phyloP scores from a whole-genome alignment of 371 early-diverging fungal species.

The Dinochytrium kinnereticum region DNA sequence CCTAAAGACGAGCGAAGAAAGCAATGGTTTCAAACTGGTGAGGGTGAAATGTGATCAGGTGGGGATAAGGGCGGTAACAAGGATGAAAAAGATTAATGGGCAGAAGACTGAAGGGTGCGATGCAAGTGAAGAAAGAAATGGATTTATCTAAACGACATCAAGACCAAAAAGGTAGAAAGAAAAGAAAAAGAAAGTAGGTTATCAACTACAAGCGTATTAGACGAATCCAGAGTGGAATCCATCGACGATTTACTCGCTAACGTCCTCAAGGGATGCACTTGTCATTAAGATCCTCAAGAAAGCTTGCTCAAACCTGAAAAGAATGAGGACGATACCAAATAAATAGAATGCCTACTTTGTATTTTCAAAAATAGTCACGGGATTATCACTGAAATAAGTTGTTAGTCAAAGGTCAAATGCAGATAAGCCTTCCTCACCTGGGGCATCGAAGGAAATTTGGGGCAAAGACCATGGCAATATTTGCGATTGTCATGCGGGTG shows the following conservation, averaged over 20 bases:
- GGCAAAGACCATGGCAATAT: slow-evolving; percentile 97
- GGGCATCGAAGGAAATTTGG: slow-evolving; percentile 93
- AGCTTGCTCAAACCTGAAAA: slow-evolving; percentile 51
- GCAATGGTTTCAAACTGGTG: neutral
- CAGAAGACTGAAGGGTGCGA: no score
- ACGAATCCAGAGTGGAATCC: no score
- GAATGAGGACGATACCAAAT: neutral
- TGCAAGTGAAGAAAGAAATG: no score
- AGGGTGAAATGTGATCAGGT: neutral
- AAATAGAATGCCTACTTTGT: slow-evolving; percentile 63
- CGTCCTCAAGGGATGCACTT: neutral
- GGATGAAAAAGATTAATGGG: neutral
- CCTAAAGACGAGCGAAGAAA: neutral
- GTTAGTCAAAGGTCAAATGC: no score
- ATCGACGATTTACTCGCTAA: neutral
- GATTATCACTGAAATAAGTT: slow-evolving; percentile 69
- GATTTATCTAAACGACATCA: no score
- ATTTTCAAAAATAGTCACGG: slow-evolving; percentile 79
- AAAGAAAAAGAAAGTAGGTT: no score
- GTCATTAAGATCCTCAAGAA: slow-evolving; percentile 45
- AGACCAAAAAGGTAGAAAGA: no score
- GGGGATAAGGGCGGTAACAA: neutral
- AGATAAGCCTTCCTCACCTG: neutral
- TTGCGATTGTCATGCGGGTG: slow-evolving; percentile 88
- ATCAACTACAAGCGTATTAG: no score